Conservation (phyloP, 306 rosid species). For the Acmispon strigosus region DNA sequence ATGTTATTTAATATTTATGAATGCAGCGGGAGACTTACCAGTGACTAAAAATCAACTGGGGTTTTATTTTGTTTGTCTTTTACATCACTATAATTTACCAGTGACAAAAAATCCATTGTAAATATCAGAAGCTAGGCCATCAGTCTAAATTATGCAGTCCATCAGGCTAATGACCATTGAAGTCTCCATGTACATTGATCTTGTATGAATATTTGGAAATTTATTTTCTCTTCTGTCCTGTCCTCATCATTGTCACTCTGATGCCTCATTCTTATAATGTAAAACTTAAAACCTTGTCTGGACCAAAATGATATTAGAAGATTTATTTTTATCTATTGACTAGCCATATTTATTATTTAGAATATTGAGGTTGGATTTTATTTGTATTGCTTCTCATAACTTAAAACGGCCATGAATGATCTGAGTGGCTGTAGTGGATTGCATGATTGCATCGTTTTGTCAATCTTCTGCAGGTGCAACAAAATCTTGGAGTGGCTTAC, state of each 20-base stretch:
- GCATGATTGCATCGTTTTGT: background rate
- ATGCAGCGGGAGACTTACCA: too few relatives aligned
- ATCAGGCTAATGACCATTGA: background rate
- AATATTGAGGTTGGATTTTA: constrained; percentile 1
- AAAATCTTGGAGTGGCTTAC: background rate
- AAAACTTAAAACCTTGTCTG: background rate
- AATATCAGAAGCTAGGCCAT: background rate
- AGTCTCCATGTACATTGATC: background rate
- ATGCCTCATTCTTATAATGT: background rate
- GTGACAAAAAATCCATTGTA: constrained; percentile 1
- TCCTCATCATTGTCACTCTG: background rate
- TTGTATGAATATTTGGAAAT: background rate
- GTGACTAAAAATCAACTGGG: too few relatives aligned
- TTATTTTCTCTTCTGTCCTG: background rate
- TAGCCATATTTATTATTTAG: background rate
- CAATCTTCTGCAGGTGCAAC: background rate
- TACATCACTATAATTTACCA: background rate
- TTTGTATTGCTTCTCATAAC: background rate
- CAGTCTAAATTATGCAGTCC: too few relatives aligned
- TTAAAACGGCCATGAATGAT: background rate
- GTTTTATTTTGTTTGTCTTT: background rate
- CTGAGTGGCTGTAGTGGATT: constrained; percentile 1
- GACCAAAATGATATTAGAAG: background rate
- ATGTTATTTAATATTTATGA: too few relatives aligned
- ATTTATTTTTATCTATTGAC: background rate